Evolutionary conservation across 2,329 filamentous ascomycete species (phyloP).

Genomic region (Onygena corvina): DNA sequence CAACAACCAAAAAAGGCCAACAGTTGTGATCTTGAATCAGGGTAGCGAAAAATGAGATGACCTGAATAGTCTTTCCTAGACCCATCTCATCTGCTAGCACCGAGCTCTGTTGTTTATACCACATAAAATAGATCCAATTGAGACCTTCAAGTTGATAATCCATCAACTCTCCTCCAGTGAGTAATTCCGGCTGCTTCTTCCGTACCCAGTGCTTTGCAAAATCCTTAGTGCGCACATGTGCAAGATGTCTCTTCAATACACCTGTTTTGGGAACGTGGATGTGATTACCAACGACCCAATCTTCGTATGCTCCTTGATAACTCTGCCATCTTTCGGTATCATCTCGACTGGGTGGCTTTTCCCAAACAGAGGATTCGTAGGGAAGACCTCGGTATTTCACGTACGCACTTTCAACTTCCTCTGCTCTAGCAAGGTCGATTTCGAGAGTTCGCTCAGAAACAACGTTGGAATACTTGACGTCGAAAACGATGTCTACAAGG

Average conservation of each 20-base stretch:
- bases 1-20: constrained; percentile 86
- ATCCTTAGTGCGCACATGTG: constrained; percentile 50
- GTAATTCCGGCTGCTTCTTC: constrained; percentile 56
- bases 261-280: constrained; percentile 47
- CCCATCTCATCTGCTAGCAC: constrained; percentile 98
- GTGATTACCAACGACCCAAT: constrained; percentile 71
- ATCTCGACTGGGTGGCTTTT: constrained; percentile 55
- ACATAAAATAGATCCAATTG: constrained; percentile 92
- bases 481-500: constrained; percentile 76
- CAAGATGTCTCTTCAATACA: constrained; percentile 55
- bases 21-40: constrained; percentile 59
- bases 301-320: constrained; percentile 71
- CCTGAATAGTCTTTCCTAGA: constrained; percentile 90
- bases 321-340: constrained; percentile 59
- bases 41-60: constrained; percentile 68
- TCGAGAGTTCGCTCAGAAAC: constrained; percentile 48
- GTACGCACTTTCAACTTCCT: constrained; percentile 58
- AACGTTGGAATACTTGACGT: constrained; percentile 56
- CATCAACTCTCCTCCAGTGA: constrained; percentile 76
- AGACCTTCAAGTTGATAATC: constrained; percentile 83
- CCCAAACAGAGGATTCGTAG: constrained; percentile 89
- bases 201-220: constrained; percentile 58
- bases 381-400: constrained; percentile 88
- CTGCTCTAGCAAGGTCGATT: constrained; percentile 58
- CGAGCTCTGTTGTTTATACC: constrained; percentile 67